These are phyloP conservation scores for Pyrus pyrifolia DNA, from an alignment of 306 rosid genomes.

Conservation along the genomic window DNA sequence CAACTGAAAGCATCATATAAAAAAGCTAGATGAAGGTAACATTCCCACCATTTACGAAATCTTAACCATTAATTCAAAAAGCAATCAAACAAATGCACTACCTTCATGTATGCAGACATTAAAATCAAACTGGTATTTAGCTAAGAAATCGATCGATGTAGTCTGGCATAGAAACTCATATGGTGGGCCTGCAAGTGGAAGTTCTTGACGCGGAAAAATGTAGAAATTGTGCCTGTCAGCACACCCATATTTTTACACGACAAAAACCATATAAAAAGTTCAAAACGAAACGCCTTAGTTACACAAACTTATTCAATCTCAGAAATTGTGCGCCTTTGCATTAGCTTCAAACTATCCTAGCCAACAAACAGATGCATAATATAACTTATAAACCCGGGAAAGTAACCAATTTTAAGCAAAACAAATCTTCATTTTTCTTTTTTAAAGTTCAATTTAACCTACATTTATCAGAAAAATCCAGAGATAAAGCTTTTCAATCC, in stretches of 20 bases:
- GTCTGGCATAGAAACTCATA: constrained; percentile 87
- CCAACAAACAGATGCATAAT: neutral
- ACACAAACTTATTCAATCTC: neutral
- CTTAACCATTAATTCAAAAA: neutral
- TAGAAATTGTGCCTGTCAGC: constrained; percentile 77
- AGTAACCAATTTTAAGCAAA: neutral
- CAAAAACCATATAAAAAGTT: neutral
- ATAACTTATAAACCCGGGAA: neutral
- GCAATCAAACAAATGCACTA: constrained; percentile 3
- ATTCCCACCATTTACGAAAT: neutral
- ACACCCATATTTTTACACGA: neutral
- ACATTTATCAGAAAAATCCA: neutral
- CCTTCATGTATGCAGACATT: constrained; percentile 84
- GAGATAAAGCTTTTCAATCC: neutral
- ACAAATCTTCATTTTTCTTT: neutral
- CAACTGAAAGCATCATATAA: constrained; percentile 26
- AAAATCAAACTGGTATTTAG: constrained; percentile 85
- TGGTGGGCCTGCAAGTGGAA: constrained; percentile 36
- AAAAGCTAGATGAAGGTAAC: neutral
- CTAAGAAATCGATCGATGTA: constrained; percentile 81
- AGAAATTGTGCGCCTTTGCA: neutral
- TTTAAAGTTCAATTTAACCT: neutral
- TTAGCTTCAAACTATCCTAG: neutral
- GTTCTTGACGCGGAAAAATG: constrained; percentile 79
- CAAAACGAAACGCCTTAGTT: neutral